These are phyloP conservation scores for Melanomma pulvis-pyrius DNA, from an alignment of 495 filamentous ascomycete species.

Conservation along the genomic window DNA sequence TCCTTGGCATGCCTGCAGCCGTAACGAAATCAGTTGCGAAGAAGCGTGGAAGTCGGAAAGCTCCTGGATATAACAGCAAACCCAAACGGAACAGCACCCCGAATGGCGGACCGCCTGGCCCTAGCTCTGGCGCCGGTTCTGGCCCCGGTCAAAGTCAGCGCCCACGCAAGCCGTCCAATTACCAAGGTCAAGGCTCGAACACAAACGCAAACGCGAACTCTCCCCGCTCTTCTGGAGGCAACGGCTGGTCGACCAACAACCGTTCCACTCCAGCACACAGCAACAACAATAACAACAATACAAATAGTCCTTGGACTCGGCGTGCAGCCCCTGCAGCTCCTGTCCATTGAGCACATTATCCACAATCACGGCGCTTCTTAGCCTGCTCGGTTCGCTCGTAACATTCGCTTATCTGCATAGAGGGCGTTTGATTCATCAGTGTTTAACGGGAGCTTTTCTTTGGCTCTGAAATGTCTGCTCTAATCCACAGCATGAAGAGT, in stretches of 20 bases:
- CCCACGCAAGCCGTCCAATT: conserved; percentile 26
- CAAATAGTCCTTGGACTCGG: conserved; percentile 19
- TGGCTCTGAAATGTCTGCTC: neutral
- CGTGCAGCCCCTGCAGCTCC: conserved; percentile 23
- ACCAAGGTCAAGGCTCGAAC: conserved; percentile 25
- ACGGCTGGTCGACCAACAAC: conserved; percentile 17
- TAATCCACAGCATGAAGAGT: neutral
- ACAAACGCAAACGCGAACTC: conserved; percentile 8
- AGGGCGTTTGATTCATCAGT: neutral
- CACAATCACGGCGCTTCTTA: neutral
- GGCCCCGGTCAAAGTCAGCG: conserved; percentile 14
- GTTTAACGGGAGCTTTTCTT: neutral
- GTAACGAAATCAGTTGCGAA: conserved; percentile 22
- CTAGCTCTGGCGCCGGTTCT: neutral
- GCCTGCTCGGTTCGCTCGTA: neutral
- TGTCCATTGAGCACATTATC: conserved; percentile 17
- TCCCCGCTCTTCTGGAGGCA: conserved; percentile 11
- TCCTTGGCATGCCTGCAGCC: conserved; percentile 10
- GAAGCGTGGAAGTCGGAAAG: conserved; percentile 12
- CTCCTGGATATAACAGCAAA: neutral
- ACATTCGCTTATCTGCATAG: conserved; percentile 6
- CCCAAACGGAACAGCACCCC: conserved; percentile 25
- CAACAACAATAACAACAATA: conserved; percentile 7
- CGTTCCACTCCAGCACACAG: conserved; percentile 17
- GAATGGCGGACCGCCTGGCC: neutral